Percentiles rank a stretch among this genome's conserved stretches.
These are phyloP conservation scores for Volvariella surrecta DNA, from an alignment of 1,284 basidiomycete species.

Conservation along the genomic window DNA sequence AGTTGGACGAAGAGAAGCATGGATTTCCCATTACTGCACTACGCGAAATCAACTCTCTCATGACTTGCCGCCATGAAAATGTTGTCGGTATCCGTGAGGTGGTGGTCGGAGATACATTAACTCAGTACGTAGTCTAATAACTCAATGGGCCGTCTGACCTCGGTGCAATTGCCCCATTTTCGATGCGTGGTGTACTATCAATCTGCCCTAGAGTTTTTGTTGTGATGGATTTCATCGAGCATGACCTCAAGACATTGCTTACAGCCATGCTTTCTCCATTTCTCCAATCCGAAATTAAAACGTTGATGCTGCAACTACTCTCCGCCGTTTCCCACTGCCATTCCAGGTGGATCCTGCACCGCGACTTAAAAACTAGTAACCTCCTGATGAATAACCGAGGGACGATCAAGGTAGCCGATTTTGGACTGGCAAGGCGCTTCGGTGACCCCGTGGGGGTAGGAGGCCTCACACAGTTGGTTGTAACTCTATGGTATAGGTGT, in stretches of 20 bases:
- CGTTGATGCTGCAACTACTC: slow-evolving; percentile 88
- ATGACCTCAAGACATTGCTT: slow-evolving; percentile 95
- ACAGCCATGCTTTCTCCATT: slow-evolving; percentile 93
- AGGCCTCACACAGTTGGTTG: slow-evolving; percentile 95
- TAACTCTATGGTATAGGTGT: slow-evolving; percentile 98
- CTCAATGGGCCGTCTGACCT: slow-evolving; percentile 15
- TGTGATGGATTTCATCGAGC: slow-evolving; percentile 99
- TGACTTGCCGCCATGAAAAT: slow-evolving; percentile 88
- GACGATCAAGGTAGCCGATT: slow-evolving; percentile 97
- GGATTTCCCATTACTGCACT: slow-evolving; percentile 98
- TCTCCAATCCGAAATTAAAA: slow-evolving; percentile 97
- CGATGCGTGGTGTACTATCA: slow-evolving; percentile 11
- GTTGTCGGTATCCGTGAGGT: slow-evolving; percentile 95
- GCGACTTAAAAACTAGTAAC: slow-evolving; percentile 97
- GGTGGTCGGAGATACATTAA: slow-evolving; percentile 98
- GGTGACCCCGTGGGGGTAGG: slow-evolving; percentile 91
- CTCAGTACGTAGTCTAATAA: slow-evolving; percentile 69
- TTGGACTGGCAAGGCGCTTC: slow-evolving; percentile 91
- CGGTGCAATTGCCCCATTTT: slow-evolving; percentile 22
- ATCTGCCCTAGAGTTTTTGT: slow-evolving; percentile 77
- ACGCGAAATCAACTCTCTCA: slow-evolving; percentile 91
- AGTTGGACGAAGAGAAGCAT: slow-evolving; percentile 95
- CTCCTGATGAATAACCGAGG: slow-evolving; percentile 98
- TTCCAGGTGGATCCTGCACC: slow-evolving; percentile 94
- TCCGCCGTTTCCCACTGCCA: slow-evolving; percentile 92